Conservation (phyloP, 140 eudicot species). For the Stevia rebaudiana region DNA sequence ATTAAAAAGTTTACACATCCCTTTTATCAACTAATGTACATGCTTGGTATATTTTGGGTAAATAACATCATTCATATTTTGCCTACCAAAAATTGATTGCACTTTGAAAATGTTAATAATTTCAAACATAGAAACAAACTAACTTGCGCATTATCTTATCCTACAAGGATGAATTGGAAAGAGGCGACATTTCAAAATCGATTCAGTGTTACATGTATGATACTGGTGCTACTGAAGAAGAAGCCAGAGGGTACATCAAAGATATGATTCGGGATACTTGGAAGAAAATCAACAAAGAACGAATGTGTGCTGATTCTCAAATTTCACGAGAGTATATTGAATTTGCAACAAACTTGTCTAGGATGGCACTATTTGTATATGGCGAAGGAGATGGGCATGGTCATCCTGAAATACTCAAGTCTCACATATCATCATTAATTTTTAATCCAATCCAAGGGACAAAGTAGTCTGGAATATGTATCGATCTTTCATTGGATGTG, state of each 20-base stretch:
- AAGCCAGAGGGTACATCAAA: constrained; percentile 34
- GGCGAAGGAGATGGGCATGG: constrained; percentile 27
- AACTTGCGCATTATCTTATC: not conserved
- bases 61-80: too few species aligned
- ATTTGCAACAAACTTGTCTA: constrained; percentile 7
- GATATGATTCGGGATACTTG: constrained; percentile 31
- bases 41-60: too few species aligned
- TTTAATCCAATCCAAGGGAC: constrained; percentile 1
- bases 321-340: constrained; percentile 3
- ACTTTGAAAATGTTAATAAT: too few species aligned
- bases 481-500: not conserved
- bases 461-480: not conserved
- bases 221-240: constrained; percentile 23
- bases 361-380: constrained; percentile 33
- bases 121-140: too few species aligned
- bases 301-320: constrained; percentile 13
- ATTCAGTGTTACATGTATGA: constrained; percentile 32
- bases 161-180: constrained; percentile 35
- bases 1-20: too few species aligned
- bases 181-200: constrained; percentile 43
- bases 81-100: too few species aligned
- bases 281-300: constrained; percentile 37
- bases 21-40: too few species aligned
- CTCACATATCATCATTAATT: constrained; percentile 5
- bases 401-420: constrained; percentile 2